Evolutionary conservation across 345 rosid genomes (phyloP).

Genomic region (Gossypium stocksii): DNA sequence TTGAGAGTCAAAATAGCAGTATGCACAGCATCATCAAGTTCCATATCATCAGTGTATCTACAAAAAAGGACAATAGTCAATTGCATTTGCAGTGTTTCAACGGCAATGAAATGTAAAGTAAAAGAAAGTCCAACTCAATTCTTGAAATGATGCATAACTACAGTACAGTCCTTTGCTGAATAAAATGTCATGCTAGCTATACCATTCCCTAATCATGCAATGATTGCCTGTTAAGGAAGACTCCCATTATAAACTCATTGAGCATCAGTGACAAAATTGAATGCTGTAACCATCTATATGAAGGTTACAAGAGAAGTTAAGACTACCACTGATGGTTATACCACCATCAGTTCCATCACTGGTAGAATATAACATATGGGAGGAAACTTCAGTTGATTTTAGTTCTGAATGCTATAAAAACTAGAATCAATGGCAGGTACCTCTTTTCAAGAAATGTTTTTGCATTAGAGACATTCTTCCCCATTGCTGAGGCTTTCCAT

Average conservation of each 20-base stretch:
- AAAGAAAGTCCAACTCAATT: background rate
- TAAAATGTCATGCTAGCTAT: background rate
- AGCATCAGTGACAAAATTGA: background rate
- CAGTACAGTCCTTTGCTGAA: background rate
- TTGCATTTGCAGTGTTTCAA: background rate
- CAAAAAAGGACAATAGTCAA: constrained; percentile 6
- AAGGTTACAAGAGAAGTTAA: background rate
- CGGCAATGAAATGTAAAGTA: background rate
- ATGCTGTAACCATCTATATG: background rate
- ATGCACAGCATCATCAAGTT: constrained; percentile 98
- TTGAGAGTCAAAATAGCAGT: constrained; percentile 89
- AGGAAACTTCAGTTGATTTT: background rate
- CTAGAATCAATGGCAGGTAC: constrained; percentile 20
- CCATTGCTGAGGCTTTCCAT: constrained; percentile 99
- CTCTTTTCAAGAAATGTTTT: constrained; percentile 95
- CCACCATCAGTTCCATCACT: background rate
- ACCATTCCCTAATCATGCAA: background rate
- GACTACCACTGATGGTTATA: background rate
- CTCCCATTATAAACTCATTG: background rate
- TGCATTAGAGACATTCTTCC: constrained; percentile 92
- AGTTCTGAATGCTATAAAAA: background rate
- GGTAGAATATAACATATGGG: background rate
- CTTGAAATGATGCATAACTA: background rate
- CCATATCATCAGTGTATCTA: constrained; percentile 96
- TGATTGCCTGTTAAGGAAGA: background rate